Evolutionary conservation across 2,329 filamentous ascomycete species (phyloP).

Genomic region (Aureobasidium sp.): DNA sequence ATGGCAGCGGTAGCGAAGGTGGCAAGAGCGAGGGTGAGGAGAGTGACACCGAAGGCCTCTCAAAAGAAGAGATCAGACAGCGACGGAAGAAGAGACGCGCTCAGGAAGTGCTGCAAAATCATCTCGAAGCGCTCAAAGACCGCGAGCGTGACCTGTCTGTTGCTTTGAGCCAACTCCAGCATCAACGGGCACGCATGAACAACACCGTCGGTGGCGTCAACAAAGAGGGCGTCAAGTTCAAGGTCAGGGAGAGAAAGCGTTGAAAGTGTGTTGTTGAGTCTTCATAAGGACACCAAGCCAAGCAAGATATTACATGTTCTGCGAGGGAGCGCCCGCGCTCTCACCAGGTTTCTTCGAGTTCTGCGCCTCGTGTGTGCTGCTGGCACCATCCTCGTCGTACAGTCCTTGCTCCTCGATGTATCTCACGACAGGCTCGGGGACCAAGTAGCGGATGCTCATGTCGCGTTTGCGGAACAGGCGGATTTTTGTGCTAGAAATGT

Average conservation of each 20-base stretch:
- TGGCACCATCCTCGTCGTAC: slow-evolving; percentile 28
- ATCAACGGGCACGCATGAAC: slow-evolving; percentile 54
- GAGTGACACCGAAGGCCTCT: slow-evolving; percentile 21
- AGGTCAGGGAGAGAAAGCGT: slow-evolving; percentile 52
- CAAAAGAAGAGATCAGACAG: slow-evolving; percentile 35
- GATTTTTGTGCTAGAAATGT: slow-evolving; percentile 75
- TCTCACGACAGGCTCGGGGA: slow-evolving; percentile 64
- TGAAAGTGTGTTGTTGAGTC: slow-evolving; percentile 20
- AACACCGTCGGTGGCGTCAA: slow-evolving; percentile 52
- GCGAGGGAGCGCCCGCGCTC: slow-evolving; percentile 18
- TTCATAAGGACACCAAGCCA: background rate
- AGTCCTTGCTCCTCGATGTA: slow-evolving; percentile 30
- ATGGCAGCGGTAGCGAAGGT: background rate
- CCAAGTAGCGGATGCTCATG: slow-evolving; percentile 71
- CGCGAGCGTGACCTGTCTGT: slow-evolving; percentile 46
- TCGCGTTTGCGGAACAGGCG: slow-evolving; percentile 69
- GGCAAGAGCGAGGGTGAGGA: slow-evolving; percentile 15
- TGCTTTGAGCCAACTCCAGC: slow-evolving; percentile 48
- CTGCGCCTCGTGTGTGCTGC: slow-evolving; percentile 15
- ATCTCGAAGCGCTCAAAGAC: slow-evolving; percentile 44
- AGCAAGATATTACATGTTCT: background rate
- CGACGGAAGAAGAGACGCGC: slow-evolving; percentile 41
- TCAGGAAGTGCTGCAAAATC: slow-evolving; percentile 39
- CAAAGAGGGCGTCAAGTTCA: slow-evolving; percentile 57
- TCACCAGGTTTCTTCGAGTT: slow-evolving; percentile 26